A percentile compares a stretch with the other conserved stretches of the same genome.
Conservation (phyloP, 306 rosid species). For the Glycine latifolia region DNA sequence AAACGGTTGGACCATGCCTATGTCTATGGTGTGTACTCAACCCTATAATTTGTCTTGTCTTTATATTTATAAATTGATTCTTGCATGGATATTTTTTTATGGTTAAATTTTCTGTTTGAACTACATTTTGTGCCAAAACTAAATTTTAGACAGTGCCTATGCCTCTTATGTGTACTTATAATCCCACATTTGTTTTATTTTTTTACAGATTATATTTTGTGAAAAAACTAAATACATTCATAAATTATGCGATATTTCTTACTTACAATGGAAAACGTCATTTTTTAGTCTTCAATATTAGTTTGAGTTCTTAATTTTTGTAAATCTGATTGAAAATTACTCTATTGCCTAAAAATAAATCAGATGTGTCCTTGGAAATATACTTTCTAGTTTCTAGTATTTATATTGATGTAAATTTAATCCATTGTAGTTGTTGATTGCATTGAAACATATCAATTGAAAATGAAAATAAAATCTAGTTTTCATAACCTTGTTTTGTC, state of each 20-base stretch:
- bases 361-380: background rate
- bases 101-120: too few relatives aligned
- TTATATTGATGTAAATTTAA: constrained; percentile 12
- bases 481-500: background rate
- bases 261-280: background rate
- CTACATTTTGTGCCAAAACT: constrained; percentile 25
- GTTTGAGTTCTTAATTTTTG: background rate
- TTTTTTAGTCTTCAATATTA: constrained; percentile 4
- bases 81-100: background rate
- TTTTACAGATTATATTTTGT: background rate
- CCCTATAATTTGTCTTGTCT: constrained; percentile 15
- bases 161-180: constrained; percentile 53
- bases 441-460: background rate
- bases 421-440: background rate
- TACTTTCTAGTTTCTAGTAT: background rate
- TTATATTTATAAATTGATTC: constrained; percentile 24
- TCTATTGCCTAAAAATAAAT: background rate
- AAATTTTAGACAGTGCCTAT: constrained; percentile 64
- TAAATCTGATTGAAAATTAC: background rate
- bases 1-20: constrained; percentile 76
- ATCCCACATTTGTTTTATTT: constrained; percentile 5
- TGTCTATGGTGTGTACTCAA: constrained; percentile 57
- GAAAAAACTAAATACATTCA: background rate
- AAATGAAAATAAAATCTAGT: background rate
- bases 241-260: constrained; percentile 20